phyloP scores from a whole-genome alignment of 805 yeast species.

The Yarrowia yakushimensis region DNA sequence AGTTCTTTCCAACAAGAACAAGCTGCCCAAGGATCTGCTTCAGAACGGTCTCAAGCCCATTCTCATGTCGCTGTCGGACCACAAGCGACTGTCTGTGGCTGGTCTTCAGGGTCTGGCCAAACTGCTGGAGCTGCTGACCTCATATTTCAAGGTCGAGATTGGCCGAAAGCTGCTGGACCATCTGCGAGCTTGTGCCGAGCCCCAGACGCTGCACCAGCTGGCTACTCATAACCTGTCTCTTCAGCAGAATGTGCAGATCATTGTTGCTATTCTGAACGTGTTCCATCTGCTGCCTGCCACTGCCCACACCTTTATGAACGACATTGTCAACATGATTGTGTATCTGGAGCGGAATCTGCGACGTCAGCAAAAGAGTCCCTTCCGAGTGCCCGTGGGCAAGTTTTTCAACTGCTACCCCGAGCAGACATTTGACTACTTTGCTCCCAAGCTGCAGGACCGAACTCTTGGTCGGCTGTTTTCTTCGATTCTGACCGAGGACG shows the following conservation, averaged over 20 bases:
- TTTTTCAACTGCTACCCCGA: slow-evolving; percentile 78
- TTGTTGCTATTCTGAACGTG: slow-evolving; percentile 83
- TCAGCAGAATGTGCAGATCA: slow-evolving; percentile 79
- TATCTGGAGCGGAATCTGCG: slow-evolving; percentile 79
- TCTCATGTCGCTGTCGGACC: slow-evolving; percentile 91
- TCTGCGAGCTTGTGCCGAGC: slow-evolving; percentile 92
- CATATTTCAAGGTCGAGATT: slow-evolving; percentile 94
- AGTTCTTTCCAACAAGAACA: slow-evolving; percentile 79
- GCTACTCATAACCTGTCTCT: slow-evolving; percentile 77
- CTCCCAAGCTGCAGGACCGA: slow-evolving; percentile 61
- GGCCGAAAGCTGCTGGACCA: slow-evolving; percentile 92
- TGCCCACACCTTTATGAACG: slow-evolving; percentile 89
- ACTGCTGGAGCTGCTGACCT: slow-evolving; percentile 76
- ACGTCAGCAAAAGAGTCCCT: slow-evolving; percentile 82
- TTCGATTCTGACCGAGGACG: slow-evolving; percentile 55
- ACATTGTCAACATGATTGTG: slow-evolving; percentile 69
- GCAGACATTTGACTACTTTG: slow-evolving; percentile 68
- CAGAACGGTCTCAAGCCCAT: slow-evolving; percentile 95
- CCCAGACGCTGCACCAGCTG: slow-evolving; percentile 66
- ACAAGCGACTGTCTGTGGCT: slow-evolving; percentile 79
- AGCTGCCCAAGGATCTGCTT: slow-evolving; percentile 88
- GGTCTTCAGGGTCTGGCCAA: slow-evolving; percentile 91
- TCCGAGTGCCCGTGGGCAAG: slow-evolving; percentile 84
- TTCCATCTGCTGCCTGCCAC: slow-evolving; percentile 89
- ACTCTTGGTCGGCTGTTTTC: slow-evolving; percentile 63